phyloP scores from a whole-genome alignment of 306 rosid genomes.

The Sophora flavescens region DNA sequence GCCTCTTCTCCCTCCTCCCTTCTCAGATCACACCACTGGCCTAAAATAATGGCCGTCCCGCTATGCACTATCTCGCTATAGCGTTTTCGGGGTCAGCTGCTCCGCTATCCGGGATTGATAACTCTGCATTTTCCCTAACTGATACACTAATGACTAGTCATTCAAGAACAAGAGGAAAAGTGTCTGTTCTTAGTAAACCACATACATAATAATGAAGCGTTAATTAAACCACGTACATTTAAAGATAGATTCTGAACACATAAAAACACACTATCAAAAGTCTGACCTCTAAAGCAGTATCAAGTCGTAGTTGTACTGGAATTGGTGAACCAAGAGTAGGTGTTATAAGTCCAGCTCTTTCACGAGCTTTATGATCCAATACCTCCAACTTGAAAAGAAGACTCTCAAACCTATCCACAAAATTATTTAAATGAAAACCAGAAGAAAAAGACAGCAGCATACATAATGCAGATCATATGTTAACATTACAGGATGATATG shows the following conservation, averaged over 20 bases:
- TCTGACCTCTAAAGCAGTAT: conserved; percentile 86
- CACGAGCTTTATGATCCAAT: conserved; percentile 96
- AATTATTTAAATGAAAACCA: conserved; percentile 36
- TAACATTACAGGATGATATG: conserved; percentile 25
- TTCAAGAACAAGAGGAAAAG: conserved; percentile 1
- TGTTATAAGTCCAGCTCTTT: conserved; percentile 90
- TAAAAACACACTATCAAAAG: conserved; percentile 26
- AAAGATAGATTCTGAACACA: not conserved
- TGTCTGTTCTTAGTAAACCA: conserved; percentile 26
- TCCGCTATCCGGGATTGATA: too few relatives aligned
- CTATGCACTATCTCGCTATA: too few relatives aligned
- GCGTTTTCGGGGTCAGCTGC: too few relatives aligned
- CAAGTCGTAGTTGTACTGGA: conserved; percentile 78
- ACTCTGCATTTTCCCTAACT: not conserved
- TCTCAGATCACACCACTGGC: too few relatives aligned
- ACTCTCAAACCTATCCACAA: conserved; percentile 76
- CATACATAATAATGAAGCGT: conserved; percentile 6
- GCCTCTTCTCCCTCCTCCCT: too few relatives aligned
- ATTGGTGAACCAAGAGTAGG: conserved; percentile 92
- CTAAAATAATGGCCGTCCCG: too few relatives aligned
- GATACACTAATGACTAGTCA: conserved; percentile 4
- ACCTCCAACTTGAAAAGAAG: conserved; percentile 95
- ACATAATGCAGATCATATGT: conserved; percentile 16
- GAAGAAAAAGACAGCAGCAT: conserved; percentile 31
- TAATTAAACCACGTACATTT: not conserved